phyloP scores from a whole-genome alignment of 192 early-diverging fungal genomes.

The Podila minutissima region DNA sequence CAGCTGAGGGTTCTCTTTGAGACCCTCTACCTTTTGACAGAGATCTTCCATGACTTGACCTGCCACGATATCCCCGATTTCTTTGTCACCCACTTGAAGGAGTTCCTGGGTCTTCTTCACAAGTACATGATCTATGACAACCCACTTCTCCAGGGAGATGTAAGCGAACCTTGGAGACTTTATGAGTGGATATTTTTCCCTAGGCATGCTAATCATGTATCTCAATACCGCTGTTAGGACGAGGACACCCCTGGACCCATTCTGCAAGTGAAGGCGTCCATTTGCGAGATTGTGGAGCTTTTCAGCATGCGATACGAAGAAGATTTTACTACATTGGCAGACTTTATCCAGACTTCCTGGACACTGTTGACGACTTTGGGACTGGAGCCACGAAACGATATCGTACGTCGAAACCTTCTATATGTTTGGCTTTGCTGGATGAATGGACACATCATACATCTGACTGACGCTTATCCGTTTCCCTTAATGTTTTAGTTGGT shows the following conservation, averaged over 20 bases:
- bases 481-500: constrained; percentile 67
- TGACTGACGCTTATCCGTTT: not conserved
- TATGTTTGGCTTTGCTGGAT: not conserved
- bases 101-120: constrained; percentile 85
- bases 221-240: constrained; percentile 56
- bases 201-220: not conserved
- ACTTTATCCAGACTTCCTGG: constrained; percentile 93
- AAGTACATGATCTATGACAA: constrained; percentile 90
- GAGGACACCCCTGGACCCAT: constrained; percentile 86
- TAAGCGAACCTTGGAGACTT: constrained; percentile 28
- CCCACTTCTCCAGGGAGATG: constrained; percentile 70
- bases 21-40: constrained; percentile 78
- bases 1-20: constrained; percentile 80
- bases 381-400: constrained; percentile 80
- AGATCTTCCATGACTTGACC: constrained; percentile 96
- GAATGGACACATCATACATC: not conserved
- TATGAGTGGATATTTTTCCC: not conserved
- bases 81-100: constrained; percentile 91
- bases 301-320: constrained; percentile 94
- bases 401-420: constrained; percentile 52
- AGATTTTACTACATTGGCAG: constrained; percentile 79
- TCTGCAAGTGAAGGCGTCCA: constrained; percentile 92
- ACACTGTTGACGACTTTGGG: constrained; percentile 81
- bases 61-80: constrained; percentile 97
- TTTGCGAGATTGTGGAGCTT: constrained; percentile 92